phyloP scores from a whole-genome alignment of 306 rosid genomes.

The Luffa aegyptiaca region DNA sequence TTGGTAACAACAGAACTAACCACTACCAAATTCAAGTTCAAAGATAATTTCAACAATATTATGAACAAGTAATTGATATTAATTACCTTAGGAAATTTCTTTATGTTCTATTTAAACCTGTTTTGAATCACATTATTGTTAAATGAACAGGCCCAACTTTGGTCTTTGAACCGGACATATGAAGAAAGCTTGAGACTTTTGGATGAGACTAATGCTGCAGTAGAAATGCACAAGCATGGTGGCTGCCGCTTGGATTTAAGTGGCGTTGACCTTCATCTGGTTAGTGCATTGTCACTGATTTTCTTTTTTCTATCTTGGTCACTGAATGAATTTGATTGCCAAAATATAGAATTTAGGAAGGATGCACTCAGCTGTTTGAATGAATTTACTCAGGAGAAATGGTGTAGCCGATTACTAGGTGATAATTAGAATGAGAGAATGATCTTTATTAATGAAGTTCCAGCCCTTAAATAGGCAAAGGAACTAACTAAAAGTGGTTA shows the following conservation, averaged over 20 bases:
- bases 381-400: not conserved
- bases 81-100: not conserved
- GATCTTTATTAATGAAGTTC: no score
- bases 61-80: not conserved
- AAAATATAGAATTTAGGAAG: not conserved
- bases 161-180: slow-evolving; percentile 51
- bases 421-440: no score
- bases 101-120: not conserved
- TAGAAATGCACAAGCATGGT: slow-evolving; percentile 77
- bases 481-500: no score
- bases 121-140: not conserved
- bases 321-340: not conserved
- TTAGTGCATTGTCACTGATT: slow-evolving; percentile 11
- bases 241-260: slow-evolving; percentile 53
- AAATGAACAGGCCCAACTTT: slow-evolving; percentile 47
- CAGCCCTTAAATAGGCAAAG: no score
- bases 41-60: not conserved
- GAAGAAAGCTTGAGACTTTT: slow-evolving; percentile 69
- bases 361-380: not conserved
- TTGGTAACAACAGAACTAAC: no score
- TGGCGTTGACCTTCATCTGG: slow-evolving; percentile 56
- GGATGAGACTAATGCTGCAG: slow-evolving; percentile 78
- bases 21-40: no score
- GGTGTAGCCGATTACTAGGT: not conserved
- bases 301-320: not conserved